Evolutionary conservation across 768 basidiomycete genomes (phyloP).

Genomic region (Rhodotorula paludigena): DNA sequence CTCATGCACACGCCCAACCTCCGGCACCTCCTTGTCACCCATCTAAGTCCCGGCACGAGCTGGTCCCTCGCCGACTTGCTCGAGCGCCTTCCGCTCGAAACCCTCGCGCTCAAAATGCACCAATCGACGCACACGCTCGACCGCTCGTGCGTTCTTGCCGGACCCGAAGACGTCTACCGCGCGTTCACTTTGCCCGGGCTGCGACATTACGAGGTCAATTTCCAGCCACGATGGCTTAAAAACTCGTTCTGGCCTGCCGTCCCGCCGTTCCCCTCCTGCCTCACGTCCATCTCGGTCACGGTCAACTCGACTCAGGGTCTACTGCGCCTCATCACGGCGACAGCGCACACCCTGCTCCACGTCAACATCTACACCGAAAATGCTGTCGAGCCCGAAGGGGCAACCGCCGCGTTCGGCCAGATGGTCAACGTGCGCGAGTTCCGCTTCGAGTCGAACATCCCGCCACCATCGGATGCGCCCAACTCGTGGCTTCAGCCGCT

Average conservation of each 20-base stretch:
- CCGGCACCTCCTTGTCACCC: background rate
- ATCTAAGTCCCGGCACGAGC: background rate
- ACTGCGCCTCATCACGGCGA: background rate
- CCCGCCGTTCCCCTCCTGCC: background rate
- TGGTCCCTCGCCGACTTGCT: background rate
- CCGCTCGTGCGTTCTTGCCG: background rate
- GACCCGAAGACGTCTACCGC: conserved; percentile 1
- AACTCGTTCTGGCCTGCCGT: background rate
- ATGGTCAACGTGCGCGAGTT: background rate
- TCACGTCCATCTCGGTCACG: background rate
- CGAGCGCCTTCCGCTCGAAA: background rate
- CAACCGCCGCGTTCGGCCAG: background rate
- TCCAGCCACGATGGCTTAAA: background rate
- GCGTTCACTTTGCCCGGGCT: background rate
- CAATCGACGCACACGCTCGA: background rate
- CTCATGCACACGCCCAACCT: background rate
- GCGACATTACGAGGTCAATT: background rate
- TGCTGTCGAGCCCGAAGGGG: background rate
- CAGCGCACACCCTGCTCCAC: background rate
- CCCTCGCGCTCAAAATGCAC: conserved; percentile 1
- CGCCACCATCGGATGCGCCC: conserved; percentile 78
- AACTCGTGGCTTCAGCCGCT: conserved; percentile 56
- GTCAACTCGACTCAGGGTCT: background rate
- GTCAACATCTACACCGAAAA: conserved; percentile 9
- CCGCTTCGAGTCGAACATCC: conserved; percentile 79